Evolutionary conservation across 306 rosid species (phyloP).

Genomic region (Pyrus betulifolia): DNA sequence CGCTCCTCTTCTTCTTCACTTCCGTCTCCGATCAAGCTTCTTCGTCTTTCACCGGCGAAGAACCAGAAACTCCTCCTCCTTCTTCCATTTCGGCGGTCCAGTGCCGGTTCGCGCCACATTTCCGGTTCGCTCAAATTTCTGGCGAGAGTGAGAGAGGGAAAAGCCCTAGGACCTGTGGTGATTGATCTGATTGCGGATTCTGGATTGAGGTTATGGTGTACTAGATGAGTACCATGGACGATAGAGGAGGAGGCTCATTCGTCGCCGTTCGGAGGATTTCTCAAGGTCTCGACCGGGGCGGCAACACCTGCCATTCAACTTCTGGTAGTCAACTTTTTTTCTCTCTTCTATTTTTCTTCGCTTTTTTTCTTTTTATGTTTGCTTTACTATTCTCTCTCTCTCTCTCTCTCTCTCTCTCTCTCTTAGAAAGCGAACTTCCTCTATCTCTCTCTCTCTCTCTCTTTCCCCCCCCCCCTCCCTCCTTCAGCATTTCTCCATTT

Average conservation of each 20-base stretch:
- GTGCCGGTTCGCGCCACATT: background rate
- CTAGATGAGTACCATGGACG: conserved; percentile 51
- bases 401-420: conserved; percentile 14
- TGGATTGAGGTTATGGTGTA: conserved; percentile 6
- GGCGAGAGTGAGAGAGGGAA: background rate
- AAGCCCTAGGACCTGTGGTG: background rate
- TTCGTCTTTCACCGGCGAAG: conserved; percentile 10
- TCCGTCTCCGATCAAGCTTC: conserved; percentile 3
- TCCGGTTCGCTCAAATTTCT: background rate
- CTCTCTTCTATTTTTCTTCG: background rate
- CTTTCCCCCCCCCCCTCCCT: background rate
- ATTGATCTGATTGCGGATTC: conserved; percentile 5
- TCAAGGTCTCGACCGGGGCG: conserved; percentile 81
- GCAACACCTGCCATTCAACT: conserved; percentile 72
- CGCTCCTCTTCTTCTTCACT: background rate
- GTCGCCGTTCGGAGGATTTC: conserved; percentile 97
- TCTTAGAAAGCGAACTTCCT: background rate
- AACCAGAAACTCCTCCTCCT: conserved; percentile 6
- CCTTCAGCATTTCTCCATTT: background rate
- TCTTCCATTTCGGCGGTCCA: background rate
- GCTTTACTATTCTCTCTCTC: conserved; percentile 15
- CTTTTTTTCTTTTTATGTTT: background rate
- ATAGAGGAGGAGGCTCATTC: conserved; percentile 91
- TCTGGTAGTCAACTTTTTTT: conserved; percentile 45
- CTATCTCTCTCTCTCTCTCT: background rate